Evolutionary conservation across 441 rosid species (phyloP), one percentile per base, ranked within the genome.

Genomic region (Populus hybrid): DNA sequence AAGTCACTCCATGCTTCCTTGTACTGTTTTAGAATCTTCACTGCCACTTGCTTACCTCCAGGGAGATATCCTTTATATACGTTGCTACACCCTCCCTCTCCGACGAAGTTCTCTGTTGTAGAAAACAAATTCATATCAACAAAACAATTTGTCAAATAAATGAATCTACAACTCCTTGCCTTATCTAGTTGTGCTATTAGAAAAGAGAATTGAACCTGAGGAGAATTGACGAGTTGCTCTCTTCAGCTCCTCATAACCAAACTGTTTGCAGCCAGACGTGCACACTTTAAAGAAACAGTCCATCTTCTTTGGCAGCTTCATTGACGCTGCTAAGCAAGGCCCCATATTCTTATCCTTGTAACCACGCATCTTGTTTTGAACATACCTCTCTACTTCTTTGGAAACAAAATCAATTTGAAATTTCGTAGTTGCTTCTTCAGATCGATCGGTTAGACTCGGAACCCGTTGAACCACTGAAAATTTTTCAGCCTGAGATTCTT

Each of bases 41-140:
- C 90, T 1, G 98, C 98, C 69, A 87, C 85, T 9, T 73, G 80
- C 75, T 85, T 89, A 28, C 95, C 92, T 79, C 86, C 85, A 5
- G 84, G 86, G 75, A 94, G 87, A 57, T 77, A 67, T 8, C 98
- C 98, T 83, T 86, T 93, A 59, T 89, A 94, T 1, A 93, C 98
- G 34, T 80, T 83, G 79, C 93, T 93, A 73, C 88, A 89, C n/a
- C 98, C 98, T 83, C 98, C 98, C 74, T 91, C 87, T n/a, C 95
- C 98, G 6, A 91, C 88, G 28, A 93, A 69, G 76, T 87, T 92
- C 79, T 86, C 98, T 93, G 86, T 40, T 5, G 53, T 9, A 50
- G 50, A 6, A 5, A 79, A 69, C 32, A 30, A 30, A 30, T 30
- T 30, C 32, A 30, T 30, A 30, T 30, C 32, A 30, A 30, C 32